Conservation (phyloP, 768 basidiomycete species). For the Suillus decipiens region DNA sequence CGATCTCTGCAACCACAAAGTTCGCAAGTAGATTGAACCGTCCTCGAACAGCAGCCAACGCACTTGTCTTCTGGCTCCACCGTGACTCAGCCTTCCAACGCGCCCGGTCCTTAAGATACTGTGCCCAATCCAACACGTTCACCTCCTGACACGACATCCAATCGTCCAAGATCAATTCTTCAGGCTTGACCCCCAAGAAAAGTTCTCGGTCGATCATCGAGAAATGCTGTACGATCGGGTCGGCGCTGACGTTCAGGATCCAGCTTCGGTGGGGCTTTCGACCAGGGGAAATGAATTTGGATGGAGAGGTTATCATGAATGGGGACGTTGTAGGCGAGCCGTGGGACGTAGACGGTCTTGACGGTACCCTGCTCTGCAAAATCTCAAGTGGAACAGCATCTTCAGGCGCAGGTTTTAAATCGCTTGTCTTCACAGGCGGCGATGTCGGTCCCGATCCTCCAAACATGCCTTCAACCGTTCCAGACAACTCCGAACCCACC, state of each 20-base stretch:
- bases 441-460: conserved; percentile 22
- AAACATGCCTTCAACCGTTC: conserved; percentile 2
- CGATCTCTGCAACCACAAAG: conserved; percentile 58
- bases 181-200: conserved; percentile 82
- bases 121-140: conserved; percentile 80
- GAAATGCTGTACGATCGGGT: conserved; percentile 72
- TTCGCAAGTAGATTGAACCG: conserved; percentile 85
- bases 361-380: conserved; percentile 55
- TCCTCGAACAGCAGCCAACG: conserved; percentile 71
- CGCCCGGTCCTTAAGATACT: conserved; percentile 75
- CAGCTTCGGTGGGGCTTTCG: conserved; percentile 68
- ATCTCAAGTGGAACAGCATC: conserved; percentile 71
- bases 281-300: conserved; percentile 39
- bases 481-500: conserved; percentile 18
- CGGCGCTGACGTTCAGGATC: conserved; percentile 62
- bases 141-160: conserved; percentile 64
- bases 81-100: conserved; percentile 65
- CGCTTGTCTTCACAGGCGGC: conserved; percentile 34
- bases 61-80: conserved; percentile 62
- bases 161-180: conserved; percentile 79
- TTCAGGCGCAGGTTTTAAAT: conserved; percentile 54
- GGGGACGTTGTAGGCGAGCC: conserved; percentile 26
- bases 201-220: conserved; percentile 88
- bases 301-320: conserved; percentile 28
- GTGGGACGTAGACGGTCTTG: conserved; percentile 36